phyloP scores from a whole-genome alignment of 345 rosid genomes.

The Hypericum perforatum region DNA sequence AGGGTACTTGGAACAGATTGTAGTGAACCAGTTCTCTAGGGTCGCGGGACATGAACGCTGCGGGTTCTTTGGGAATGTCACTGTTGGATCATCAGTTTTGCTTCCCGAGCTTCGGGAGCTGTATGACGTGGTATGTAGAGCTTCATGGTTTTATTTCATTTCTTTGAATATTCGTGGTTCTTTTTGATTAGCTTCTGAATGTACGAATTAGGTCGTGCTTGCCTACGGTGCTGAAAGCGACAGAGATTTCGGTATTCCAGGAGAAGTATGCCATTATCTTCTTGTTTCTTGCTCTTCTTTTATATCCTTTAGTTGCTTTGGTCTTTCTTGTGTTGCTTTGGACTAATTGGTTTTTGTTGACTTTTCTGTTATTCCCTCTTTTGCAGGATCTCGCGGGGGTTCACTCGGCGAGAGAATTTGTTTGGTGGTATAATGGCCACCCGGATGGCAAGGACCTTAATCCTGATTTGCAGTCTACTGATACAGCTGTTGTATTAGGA shows the following conservation, averaged over 20 bases:
- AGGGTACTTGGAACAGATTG: slow-evolving; percentile 62
- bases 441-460: slow-evolving; percentile 55
- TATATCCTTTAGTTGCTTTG: not conserved
- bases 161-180: slow-evolving; percentile 1
- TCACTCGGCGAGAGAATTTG: slow-evolving; percentile 88
- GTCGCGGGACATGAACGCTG: slow-evolving; percentile 56
- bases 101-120: slow-evolving; percentile 71
- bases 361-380: slow-evolving; percentile 1
- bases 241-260: slow-evolving; percentile 66
- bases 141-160: not conserved
- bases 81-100: slow-evolving; percentile 56
- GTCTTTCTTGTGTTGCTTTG: not conserved
- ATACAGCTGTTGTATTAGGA: slow-evolving; percentile 75
- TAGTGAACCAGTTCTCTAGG: slow-evolving; percentile 76
- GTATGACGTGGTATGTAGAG: slow-evolving; percentile 52
- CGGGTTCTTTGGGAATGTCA: slow-evolving; percentile 67
- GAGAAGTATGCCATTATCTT: slow-evolving; percentile 48
- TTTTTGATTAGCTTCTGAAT: not conserved
- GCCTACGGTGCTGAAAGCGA: slow-evolving; percentile 97
- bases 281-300: not conserved
- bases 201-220: slow-evolving; percentile 63
- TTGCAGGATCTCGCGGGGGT: slow-evolving; percentile 54
- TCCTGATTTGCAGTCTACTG: slow-evolving; percentile 62
- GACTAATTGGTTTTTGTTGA: not conserved
- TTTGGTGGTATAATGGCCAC: slow-evolving; percentile 98